These are phyloP conservation scores for Bombardia bombarda DNA, from an alignment of 495 filamentous ascomycete genomes.

Conservation along the genomic window DNA sequence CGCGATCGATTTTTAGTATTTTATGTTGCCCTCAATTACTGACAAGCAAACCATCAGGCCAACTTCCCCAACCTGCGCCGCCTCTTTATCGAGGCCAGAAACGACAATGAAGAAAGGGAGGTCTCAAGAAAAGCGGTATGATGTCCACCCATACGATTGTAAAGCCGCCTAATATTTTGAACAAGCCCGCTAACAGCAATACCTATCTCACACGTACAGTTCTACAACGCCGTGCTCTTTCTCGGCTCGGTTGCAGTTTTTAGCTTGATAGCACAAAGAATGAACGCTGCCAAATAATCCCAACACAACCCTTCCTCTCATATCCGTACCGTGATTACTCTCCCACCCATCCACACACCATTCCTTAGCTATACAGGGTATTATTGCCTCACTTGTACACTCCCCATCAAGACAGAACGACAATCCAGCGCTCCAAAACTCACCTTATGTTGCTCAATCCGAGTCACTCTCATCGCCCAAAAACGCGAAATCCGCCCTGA, in stretches of 20 bases:
- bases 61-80: constrained; percentile 92
- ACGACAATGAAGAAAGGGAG: constrained; percentile 88
- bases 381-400: too few species aligned
- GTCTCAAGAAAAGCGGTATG: constrained; percentile 88
- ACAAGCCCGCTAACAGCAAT: background rate
- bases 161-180: background rate
- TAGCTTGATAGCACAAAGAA: constrained; percentile 75
- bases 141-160: constrained; percentile 4
- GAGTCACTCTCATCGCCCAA: constrained; percentile 40
- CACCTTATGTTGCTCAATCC: constrained; percentile 19
- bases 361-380: too few species aligned
- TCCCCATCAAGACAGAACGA: too few species aligned
- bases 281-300: constrained; percentile 36
- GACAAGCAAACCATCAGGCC: constrained; percentile 39
- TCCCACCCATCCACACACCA: too few species aligned
- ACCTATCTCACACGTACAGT: constrained; percentile 46
- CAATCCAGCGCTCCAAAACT: too few species aligned
- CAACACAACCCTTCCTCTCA: too few species aligned
- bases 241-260: constrained; percentile 91
- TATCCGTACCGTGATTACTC: too few species aligned
- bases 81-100: constrained; percentile 90
- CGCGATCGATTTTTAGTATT: background rate
- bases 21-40: too few species aligned
- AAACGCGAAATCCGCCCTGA: constrained; percentile 36
- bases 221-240: constrained; percentile 95